phyloP scores from a whole-genome alignment of 2,329 filamentous ascomycete genomes.

The Aspergillus sergii region DNA sequence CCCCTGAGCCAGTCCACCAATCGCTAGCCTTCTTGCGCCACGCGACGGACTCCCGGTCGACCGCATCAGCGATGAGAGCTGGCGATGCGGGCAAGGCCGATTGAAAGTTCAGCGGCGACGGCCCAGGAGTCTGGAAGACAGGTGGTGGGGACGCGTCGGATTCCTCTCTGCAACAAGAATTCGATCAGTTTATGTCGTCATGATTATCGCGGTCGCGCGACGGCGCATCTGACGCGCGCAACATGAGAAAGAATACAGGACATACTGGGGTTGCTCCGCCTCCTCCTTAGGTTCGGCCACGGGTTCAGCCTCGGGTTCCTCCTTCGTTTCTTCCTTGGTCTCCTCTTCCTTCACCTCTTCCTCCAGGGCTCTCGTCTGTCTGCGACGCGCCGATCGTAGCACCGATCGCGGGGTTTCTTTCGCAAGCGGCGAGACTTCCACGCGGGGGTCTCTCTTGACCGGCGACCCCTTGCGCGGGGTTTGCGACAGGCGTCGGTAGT shows the following conservation, averaged over 20 bases:
- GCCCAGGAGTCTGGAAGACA: conserved; percentile 19
- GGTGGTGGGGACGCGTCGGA: conserved; percentile 22
- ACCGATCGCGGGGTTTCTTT: conserved; percentile 30
- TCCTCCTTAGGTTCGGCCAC: conserved; percentile 27
- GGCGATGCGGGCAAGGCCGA: conserved; percentile 41
- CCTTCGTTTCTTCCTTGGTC: conserved; percentile 30
- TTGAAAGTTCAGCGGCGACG: conserved; percentile 14
- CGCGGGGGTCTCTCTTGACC: conserved; percentile 50
- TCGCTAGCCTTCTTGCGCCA: conserved; percentile 38
- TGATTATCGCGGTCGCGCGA: neutral
- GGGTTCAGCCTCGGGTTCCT: neutral
- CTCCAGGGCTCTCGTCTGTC: conserved; percentile 46
- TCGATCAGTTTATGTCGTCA: conserved; percentile 1
- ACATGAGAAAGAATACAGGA: neutral
- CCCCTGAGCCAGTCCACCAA: conserved; percentile 38
- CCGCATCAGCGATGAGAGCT: conserved; percentile 62
- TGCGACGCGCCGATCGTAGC: conserved; percentile 28
- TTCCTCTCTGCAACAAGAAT: conserved; percentile 17
- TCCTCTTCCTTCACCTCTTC: neutral
- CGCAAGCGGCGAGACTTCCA: conserved; percentile 35
- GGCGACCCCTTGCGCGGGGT: conserved; percentile 47
- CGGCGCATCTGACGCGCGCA: neutral
- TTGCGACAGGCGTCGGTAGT: conserved; percentile 62
- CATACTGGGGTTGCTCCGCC: conserved; percentile 25
- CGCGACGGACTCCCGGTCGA: conserved; percentile 64